Evolutionary conservation across 1,139 yeast genomes (phyloP).

Genomic region (Pneumocystis oryctolagi): DNA sequence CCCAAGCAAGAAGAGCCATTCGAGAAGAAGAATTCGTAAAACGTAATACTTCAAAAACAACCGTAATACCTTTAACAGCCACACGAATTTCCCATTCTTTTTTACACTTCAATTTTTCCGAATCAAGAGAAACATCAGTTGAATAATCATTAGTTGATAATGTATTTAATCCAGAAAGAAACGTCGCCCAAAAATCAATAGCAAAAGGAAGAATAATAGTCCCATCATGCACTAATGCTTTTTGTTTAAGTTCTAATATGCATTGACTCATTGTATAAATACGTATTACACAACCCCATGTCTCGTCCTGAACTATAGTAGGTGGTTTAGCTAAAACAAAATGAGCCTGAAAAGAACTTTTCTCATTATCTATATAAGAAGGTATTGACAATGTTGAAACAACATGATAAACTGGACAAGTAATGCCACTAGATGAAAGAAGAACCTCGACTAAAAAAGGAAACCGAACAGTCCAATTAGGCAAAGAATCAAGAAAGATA

Average conservation of each 20-base stretch:
- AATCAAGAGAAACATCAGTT: neutral
- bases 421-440: conserved; percentile 1
- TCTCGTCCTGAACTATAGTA: conserved; percentile 4
- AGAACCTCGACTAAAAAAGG: conserved; percentile 7
- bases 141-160: neutral
- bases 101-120: neutral
- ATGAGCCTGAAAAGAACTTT: conserved; percentile 7
- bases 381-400: conserved; percentile 6
- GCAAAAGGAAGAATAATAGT: conserved; percentile 10
- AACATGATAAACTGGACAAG: conserved; percentile 8
- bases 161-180: conserved; percentile 9
- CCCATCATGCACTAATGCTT: conserved; percentile 4
- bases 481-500: conserved; percentile 7
- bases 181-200: conserved; percentile 12
- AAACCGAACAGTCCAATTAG: conserved; percentile 9
- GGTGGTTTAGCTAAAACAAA: conserved; percentile 2
- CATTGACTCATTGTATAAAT: conserved; percentile 9
- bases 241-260: conserved; percentile 8
- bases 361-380: conserved; percentile 4
- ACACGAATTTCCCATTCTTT: neutral
- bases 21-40: conserved; percentile 1
- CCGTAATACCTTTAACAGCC: neutral
- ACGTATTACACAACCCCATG: conserved; percentile 10
- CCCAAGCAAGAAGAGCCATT: neutral
- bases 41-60: neutral